phyloP scores from a whole-genome alignment of 2,329 filamentous ascomycete species.

The Mycogone perniciosa region DNA sequence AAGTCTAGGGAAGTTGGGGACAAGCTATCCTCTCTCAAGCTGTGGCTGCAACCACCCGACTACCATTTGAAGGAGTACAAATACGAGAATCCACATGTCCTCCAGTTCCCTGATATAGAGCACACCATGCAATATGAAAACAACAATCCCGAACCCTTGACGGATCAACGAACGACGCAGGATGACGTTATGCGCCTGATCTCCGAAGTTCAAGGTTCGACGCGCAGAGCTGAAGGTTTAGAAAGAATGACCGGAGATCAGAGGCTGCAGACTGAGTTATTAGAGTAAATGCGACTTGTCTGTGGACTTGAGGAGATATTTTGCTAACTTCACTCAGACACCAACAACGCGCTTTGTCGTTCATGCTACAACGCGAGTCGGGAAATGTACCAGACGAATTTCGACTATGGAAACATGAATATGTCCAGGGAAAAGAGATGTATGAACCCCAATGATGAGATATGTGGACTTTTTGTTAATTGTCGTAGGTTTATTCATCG shows the following conservation, averaged over 20 bases:
- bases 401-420: conserved; percentile 27
- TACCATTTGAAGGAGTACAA: conserved; percentile 11
- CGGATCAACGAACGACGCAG: not conserved
- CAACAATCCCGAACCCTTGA: not conserved
- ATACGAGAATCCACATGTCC: conserved; percentile 10
- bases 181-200: not conserved
- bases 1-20: conserved; percentile 20
- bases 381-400: conserved; percentile 25
- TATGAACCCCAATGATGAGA: conserved; percentile 4
- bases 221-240: conserved; percentile 17
- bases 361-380: conserved; percentile 34
- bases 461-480: not conserved
- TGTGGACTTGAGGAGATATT: not conserved
- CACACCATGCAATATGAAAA: not conserved
- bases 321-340: conserved; percentile 23
- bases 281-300: conserved; percentile 18
- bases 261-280: conserved; percentile 18
- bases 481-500: conserved; percentile 28
- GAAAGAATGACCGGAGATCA: conserved; percentile 16
- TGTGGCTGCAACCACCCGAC: conserved; percentile 31
- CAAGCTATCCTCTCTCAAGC: conserved; percentile 22
- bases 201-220: conserved; percentile 1
- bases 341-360: conserved; percentile 31
- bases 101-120: not conserved
- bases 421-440: conserved; percentile 22